phyloP scores from a whole-genome alignment of 2,329 filamentous ascomycete genomes.

The Paecilomyces variotii region DNA sequence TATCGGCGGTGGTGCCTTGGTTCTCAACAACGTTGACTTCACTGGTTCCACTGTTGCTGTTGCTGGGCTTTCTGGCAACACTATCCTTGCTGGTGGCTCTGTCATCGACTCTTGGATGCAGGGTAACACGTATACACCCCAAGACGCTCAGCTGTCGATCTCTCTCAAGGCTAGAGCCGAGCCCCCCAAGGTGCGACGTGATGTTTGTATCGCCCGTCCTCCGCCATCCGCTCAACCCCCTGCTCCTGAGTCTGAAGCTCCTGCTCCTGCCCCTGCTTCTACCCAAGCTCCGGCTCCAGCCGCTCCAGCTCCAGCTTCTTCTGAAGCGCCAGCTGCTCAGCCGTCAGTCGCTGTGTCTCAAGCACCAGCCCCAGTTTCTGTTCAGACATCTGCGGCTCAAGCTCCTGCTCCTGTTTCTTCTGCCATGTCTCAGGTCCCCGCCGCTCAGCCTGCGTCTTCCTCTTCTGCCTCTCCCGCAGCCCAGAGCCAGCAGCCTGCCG shows the following conservation, averaged over 20 bases:
- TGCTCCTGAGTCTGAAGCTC: conserved; percentile 8
- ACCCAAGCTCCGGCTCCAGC: conserved; percentile 3
- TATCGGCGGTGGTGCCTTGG: conserved; percentile 68
- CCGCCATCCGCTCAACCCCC: conserved; percentile 4
- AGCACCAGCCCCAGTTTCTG: not conserved
- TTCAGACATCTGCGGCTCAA: not conserved
- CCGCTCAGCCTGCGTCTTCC: not conserved
- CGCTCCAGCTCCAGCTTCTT: conserved; percentile 2
- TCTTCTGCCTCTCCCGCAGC: not conserved
- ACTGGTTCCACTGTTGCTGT: conserved; percentile 61
- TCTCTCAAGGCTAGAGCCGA: not conserved
- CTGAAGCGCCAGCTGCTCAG: conserved; percentile 4
- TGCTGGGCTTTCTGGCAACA: conserved; percentile 46
- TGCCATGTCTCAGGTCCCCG: not conserved
- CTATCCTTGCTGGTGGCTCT: conserved; percentile 61
- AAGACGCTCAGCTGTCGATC: not conserved
- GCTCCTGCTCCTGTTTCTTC: not conserved
- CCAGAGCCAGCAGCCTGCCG: no score
- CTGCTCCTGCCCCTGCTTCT: conserved; percentile 5
- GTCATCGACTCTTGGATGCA: conserved; percentile 68
- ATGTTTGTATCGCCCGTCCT: not conserved
- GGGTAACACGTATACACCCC: conserved; percentile 60
- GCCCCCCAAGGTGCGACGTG: not conserved
- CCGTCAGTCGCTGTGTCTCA: not conserved
- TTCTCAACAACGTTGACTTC: conserved; percentile 88